Evolutionary conservation across 2,329 filamentous ascomycete species (phyloP).

Genomic region (Curvularia sp.): DNA sequence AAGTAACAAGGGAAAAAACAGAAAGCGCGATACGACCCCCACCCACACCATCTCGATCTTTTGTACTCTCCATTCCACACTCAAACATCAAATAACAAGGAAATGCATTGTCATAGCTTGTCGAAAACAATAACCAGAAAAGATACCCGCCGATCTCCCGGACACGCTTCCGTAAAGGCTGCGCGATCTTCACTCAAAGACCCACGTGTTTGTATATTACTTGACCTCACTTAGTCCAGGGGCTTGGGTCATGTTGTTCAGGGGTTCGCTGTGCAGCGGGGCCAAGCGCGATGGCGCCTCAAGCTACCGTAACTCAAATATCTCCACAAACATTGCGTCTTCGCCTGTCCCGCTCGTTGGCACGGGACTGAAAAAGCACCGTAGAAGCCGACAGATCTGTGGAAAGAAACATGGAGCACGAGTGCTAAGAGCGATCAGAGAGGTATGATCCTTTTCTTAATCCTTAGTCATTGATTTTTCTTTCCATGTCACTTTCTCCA

Average conservation of each 20-base stretch:
- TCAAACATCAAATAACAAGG: not conserved
- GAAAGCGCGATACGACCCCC: not conserved
- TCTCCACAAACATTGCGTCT: not conserved
- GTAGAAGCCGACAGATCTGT: not conserved
- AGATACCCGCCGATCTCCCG: not conserved
- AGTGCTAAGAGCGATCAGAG: not conserved
- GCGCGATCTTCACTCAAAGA: not conserved
- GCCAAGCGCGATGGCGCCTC: not conserved
- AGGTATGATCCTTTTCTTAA: not conserved
- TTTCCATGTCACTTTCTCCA: not conserved
- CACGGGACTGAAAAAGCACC: not conserved
- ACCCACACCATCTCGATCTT: not conserved
- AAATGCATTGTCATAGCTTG: not conserved
- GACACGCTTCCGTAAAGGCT: not conserved
- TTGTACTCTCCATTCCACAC: not conserved
- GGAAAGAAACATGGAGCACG: not conserved
- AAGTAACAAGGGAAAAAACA: not conserved
- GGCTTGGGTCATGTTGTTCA: not conserved
- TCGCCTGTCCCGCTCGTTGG: not conserved
- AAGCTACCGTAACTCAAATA: not conserved
- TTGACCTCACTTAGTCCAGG: constrained; percentile 13
- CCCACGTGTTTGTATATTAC: constrained; percentile 24
- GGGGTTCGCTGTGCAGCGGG: constrained; percentile 14
- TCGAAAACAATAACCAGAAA: not conserved
- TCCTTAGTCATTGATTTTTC: not conserved